A percentile compares a stretch with the other conserved stretches of the same genome.
Evolutionary conservation across 1,139 yeast species (phyloP).

Genomic region (Blastobotrys ciferrii): DNA sequence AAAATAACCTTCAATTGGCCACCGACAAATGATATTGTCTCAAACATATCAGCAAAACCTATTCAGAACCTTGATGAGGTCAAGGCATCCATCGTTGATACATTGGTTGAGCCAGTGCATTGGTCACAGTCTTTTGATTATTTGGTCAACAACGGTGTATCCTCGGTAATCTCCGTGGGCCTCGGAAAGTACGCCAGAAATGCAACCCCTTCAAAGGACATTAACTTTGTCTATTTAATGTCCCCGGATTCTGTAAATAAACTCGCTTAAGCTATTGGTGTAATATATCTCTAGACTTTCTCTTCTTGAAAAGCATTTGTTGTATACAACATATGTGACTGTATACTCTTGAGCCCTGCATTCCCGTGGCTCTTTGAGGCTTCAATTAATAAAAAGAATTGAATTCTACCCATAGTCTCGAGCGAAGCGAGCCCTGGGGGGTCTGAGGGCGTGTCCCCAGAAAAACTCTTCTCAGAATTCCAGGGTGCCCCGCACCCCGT

Average conservation of each 20-base stretch:
- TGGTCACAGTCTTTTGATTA: slow-evolving; percentile 34
- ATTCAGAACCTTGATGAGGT: slow-evolving; percentile 33
- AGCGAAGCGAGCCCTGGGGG: too few species aligned
- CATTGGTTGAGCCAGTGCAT: slow-evolving; percentile 34
- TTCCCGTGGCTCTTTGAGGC: background rate
- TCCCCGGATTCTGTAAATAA: slow-evolving; percentile 4
- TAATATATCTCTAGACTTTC: too few species aligned
- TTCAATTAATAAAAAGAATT: background rate
- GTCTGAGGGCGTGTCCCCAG: too few species aligned
- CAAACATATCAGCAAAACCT: slow-evolving; percentile 37
- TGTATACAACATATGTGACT: too few species aligned
- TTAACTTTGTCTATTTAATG: slow-evolving; percentile 3
- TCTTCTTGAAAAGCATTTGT: too few species aligned
- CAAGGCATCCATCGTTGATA: slow-evolving; percentile 26
- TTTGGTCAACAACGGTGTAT: slow-evolving; percentile 4
- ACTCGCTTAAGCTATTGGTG: background rate
- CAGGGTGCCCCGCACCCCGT: too few species aligned
- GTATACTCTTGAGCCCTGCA: too few species aligned
- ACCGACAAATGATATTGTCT: slow-evolving; percentile 29
- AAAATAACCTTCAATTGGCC: slow-evolving; percentile 28
- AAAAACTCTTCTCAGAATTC: too few species aligned
- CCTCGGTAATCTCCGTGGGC: slow-evolving; percentile 12
- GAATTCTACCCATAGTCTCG: too few species aligned
- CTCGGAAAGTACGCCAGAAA: slow-evolving; percentile 12
- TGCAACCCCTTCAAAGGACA: background rate